Conservation (phyloP, 768 basidiomycete genomes). For the Termitomyces titanicus region DNA sequence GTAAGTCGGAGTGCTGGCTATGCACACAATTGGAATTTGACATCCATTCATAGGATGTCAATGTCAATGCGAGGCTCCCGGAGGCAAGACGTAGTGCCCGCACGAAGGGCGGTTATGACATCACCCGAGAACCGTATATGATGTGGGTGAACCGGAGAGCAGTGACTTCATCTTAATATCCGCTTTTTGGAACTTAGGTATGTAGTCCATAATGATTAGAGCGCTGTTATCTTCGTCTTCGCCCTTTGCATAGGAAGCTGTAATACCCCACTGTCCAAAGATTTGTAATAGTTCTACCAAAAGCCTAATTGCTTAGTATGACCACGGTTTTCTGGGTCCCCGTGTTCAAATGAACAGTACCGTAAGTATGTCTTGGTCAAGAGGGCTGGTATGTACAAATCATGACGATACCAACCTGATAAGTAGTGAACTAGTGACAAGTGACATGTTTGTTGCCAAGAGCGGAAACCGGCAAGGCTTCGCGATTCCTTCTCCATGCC, state of each 20-base stretch:
- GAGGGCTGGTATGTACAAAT: no score
- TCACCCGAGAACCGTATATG: conserved; percentile 83
- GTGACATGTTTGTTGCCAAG: no score
- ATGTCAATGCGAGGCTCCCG: conserved; percentile 62
- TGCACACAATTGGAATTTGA: conserved; percentile 2
- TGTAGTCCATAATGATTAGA: background rate
- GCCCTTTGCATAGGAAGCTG: background rate
- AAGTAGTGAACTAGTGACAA: no score
- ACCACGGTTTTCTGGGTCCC: no score
- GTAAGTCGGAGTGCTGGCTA: conserved; percentile 40
- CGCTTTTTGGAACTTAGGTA: background rate
- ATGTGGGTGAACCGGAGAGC: conserved; percentile 83
- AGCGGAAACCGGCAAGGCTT: no score
- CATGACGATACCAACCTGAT: no score
- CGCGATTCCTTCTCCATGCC: no score
- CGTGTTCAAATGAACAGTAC: no score
- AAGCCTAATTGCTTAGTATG: no score
- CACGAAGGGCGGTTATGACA: conserved; percentile 60
- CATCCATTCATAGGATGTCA: conserved; percentile 54
- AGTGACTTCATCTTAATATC: conserved; percentile 35
- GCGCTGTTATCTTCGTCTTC: background rate
- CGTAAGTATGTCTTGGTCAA: no score
- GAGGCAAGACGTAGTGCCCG: conserved; percentile 81
- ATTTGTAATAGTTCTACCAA: background rate
- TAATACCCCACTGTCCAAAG: background rate